phyloP scores from a whole-genome alignment of 306 rosid genomes.

The Pyrus bretschneideri region DNA sequence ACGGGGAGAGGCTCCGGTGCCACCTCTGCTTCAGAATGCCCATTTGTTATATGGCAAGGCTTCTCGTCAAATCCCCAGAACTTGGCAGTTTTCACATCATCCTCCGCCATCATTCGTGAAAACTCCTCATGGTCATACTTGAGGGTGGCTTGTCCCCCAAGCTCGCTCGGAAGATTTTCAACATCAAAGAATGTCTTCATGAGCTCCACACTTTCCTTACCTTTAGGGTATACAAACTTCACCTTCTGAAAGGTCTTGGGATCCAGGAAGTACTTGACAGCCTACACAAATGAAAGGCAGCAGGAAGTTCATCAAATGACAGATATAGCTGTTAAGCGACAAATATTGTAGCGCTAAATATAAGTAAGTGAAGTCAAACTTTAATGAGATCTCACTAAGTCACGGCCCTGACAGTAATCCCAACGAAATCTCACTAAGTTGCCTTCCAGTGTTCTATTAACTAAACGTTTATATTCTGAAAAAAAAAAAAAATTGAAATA shows the following conservation, averaged over 20 bases:
- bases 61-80: slow-evolving; percentile 67
- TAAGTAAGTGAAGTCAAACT: neutral
- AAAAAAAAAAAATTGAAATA: neutral
- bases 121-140: slow-evolving; percentile 78
- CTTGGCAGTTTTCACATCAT: slow-evolving; percentile 73
- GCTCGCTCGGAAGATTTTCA: slow-evolving; percentile 74
- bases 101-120: slow-evolving; percentile 64
- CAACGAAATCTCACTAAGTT: neutral
- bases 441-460: neutral
- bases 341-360: neutral
- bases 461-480: neutral
- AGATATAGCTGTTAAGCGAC: neutral
- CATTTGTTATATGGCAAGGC: slow-evolving; percentile 30
- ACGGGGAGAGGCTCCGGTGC: slow-evolving; percentile 33
- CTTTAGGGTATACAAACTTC: slow-evolving; percentile 68
- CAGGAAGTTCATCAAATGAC: slow-evolving; percentile 7
- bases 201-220: slow-evolving; percentile 63
- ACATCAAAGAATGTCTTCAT: slow-evolving; percentile 75
- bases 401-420: too few relatives aligned
- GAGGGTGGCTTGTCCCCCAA: slow-evolving; percentile 77
- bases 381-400: too few relatives aligned
- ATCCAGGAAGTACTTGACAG: slow-evolving; percentile 67
- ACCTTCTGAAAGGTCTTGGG: slow-evolving; percentile 76
- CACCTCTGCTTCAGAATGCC: slow-evolving; percentile 36
- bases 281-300: slow-evolving; percentile 34